Base-by-base conservation (phyloP, 1,284 basidiomycete species). In the Neolentinus lepideus region DNA sequence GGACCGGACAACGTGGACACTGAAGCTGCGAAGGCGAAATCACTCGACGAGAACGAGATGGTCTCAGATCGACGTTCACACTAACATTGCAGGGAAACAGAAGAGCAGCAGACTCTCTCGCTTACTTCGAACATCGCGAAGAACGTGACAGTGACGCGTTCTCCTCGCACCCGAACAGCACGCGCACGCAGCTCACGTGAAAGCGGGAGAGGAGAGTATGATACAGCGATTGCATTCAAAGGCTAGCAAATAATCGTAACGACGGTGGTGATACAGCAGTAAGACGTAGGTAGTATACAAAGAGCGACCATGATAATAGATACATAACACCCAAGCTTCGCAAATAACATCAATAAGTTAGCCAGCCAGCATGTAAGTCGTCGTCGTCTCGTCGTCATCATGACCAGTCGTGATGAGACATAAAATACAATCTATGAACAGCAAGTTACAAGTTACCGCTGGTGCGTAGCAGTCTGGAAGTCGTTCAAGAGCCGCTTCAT, bases 401-500 rank as follows among this genome's bases (percentile, higher is more conserved):
- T 43, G 38, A 43, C 38, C 38, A 43, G 38, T 43, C 38, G 38
- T 43, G 38, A 43, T 43, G 38, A n/a, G 16, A 21, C 16, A 16
- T 43, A 3, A 21, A 43, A 43, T 43, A 43, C 38, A 43, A 3
- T 43, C 8, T 43, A n/a, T n/a, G 4, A 43, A 6, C 16, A 4
- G 38, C 8, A 3, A n/a, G 38, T 6, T 9, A 21, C 16, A 21
- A n/a, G n/a, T 21, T n/a, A 43, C 38, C 38, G n/a, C 38, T 43
- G 38, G 38, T 43, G 38, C 16, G 19, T 16, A 6, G 38, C 19
- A 6, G 8, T 43, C 38, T 43, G 24, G 27, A 50, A 50, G 27
- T 50, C 47, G 47, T 26, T 29, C 14, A 50, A 22, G 14, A 50
- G 22, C 27, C 47, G 47, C 47, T 29, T 50, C 60, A 62, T 61